These are phyloP conservation scores for Prillingera fragicola DNA, from an alignment of 1,284 basidiomycete species.

Conservation along the genomic window DNA sequence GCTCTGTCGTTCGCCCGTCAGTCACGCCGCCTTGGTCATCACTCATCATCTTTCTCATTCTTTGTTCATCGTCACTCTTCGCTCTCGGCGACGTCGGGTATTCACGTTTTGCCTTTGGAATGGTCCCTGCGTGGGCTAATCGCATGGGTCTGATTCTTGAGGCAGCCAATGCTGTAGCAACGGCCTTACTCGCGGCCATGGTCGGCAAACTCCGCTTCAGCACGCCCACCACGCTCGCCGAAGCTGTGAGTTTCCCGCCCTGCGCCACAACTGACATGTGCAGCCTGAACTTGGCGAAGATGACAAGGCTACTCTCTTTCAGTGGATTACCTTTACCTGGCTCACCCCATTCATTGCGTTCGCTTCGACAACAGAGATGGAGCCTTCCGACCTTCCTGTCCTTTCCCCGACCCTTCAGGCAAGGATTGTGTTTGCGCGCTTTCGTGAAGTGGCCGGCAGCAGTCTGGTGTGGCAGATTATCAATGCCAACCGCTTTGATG, in stretches of 20 bases:
- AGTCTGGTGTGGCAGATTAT: conserved; percentile 62
- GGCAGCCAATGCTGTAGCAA: conserved; percentile 19
- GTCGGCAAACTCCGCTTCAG: conserved; percentile 33
- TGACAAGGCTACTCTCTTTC: conserved; percentile 66
- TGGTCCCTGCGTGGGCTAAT: conserved; percentile 32
- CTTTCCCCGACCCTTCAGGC: conserved; percentile 66
- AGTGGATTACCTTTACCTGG: conserved; percentile 73
- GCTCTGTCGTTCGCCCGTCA: conserved; percentile 30
- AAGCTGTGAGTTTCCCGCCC: conserved; percentile 22
- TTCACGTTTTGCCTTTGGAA: conserved; percentile 17
- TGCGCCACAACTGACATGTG: neutral
- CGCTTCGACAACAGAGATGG: conserved; percentile 59
- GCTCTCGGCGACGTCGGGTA: conserved; percentile 28
- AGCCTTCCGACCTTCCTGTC: conserved; percentile 65
- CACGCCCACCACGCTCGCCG: conserved; percentile 28
- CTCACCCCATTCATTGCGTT: conserved; percentile 61
- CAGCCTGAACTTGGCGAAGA: conserved; percentile 46
- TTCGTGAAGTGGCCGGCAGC: conserved; percentile 28
- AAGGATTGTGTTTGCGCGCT: conserved; percentile 61
- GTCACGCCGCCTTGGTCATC: conserved; percentile 38
- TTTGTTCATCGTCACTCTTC: conserved; percentile 24
- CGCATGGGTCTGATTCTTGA: conserved; percentile 24
- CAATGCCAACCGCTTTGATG: conserved; percentile 64
- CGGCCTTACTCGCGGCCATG: conserved; percentile 20
- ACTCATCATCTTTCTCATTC: conserved; percentile 27